Conservation (phyloP, 768 basidiomycete species). For the Termitomyces sp. region DNA sequence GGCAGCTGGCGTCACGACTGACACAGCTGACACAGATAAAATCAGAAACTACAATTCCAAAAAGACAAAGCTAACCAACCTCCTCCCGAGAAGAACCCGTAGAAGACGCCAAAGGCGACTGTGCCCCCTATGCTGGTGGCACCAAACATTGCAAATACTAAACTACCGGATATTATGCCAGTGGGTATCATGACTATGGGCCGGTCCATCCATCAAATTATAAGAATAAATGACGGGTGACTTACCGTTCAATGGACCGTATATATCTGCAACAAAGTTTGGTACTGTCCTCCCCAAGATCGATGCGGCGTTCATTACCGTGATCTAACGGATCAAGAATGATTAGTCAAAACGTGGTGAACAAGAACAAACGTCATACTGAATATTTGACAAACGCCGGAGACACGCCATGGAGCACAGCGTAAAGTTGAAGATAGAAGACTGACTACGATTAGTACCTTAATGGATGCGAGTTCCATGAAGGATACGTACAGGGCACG, state of each 20-base stretch:
- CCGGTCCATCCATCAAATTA: neutral
- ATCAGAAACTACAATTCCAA: neutral
- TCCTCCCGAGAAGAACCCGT: slow-evolving; percentile 56
- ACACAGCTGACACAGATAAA: slow-evolving; percentile 28
- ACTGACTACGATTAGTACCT: slow-evolving; percentile 22
- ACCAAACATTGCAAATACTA: slow-evolving; percentile 51
- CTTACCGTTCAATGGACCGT: slow-evolving; percentile 49
- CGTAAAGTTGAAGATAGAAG: slow-evolving; percentile 51
- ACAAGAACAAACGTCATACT: slow-evolving; percentile 21
- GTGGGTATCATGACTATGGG: slow-evolving; percentile 39
- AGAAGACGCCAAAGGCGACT: slow-evolving; percentile 42
- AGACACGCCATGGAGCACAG: slow-evolving; percentile 36
- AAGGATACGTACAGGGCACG: slow-evolving; percentile 39
- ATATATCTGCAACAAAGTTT: slow-evolving; percentile 46
- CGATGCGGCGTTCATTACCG: slow-evolving; percentile 50
- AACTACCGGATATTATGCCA: slow-evolving; percentile 34
- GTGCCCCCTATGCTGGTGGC: slow-evolving; percentile 38
- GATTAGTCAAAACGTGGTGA: neutral
- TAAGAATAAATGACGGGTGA: neutral
- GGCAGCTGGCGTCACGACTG: slow-evolving; percentile 35
- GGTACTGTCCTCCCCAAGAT: slow-evolving; percentile 60
- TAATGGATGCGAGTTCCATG: neutral
- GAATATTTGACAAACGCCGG: slow-evolving; percentile 39
- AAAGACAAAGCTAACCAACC: slow-evolving; percentile 26
- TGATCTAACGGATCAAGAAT: slow-evolving; percentile 29